These are phyloP conservation scores for Massospora cicadina DNA, from an alignment of 371 early-diverging fungal species.

Conservation along the genomic window DNA sequence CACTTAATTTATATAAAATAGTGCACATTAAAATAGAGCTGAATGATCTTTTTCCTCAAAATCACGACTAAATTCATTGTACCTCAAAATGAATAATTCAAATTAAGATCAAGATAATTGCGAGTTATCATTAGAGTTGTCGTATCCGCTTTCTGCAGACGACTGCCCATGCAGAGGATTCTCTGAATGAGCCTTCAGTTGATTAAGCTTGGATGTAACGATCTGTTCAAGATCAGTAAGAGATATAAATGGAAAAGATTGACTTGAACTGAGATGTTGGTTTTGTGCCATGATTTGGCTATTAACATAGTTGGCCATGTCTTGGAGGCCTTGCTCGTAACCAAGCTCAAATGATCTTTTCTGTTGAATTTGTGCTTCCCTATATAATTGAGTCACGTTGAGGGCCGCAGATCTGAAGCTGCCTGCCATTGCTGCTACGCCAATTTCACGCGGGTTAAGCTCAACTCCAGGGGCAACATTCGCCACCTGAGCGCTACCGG, in stretches of 20 bases:
- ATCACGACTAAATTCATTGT: too few relatives aligned
- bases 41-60: too few relatives aligned
- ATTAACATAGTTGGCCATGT: conserved; percentile 37
- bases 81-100: too few relatives aligned
- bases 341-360: conserved; percentile 39
- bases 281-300: conserved; percentile 22
- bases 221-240: neutral
- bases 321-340: conserved; percentile 52
- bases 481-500: neutral
- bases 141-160: neutral
- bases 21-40: too few relatives aligned
- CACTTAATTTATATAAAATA: too few relatives aligned
- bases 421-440: neutral
- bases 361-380: conserved; percentile 42
- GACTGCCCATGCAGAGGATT: neutral
- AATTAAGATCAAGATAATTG: neutral
- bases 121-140: neutral
- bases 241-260: neutral
- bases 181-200: neutral
- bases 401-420: conserved; percentile 44
- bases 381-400: conserved; percentile 50
- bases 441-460: neutral
- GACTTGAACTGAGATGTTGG: conserved; percentile 1
- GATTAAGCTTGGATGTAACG: neutral
- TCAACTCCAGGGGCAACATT: neutral